phyloP scores from a whole-genome alignment of 148 eudicot genomes.

The Persicaria tinctoria region DNA sequence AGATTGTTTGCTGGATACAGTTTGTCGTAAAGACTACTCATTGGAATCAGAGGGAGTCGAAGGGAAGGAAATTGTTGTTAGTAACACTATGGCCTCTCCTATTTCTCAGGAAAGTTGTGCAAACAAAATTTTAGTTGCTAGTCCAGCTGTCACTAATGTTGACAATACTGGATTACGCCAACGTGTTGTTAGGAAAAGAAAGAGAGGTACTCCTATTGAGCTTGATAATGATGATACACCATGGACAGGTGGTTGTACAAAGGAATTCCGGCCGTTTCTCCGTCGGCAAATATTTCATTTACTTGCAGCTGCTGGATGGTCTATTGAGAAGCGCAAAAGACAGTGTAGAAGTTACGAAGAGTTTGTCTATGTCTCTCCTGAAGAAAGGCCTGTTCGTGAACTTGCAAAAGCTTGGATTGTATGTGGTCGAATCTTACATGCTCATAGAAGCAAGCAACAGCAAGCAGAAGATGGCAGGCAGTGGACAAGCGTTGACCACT shows the following conservation, averaged over 20 bases:
- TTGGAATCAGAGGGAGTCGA: conserved; percentile 39
- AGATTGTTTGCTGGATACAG: conserved; percentile 20
- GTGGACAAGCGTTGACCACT: conserved; percentile 50
- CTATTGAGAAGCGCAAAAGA: conserved; percentile 59
- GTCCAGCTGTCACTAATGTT: conserved; percentile 21
- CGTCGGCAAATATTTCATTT: conserved; percentile 51
- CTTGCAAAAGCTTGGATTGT: conserved; percentile 66
- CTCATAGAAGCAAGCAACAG: conserved; percentile 22
- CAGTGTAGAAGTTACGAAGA: conserved; percentile 46
- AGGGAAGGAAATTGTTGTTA: conserved; percentile 40
- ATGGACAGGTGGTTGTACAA: conserved; percentile 31
- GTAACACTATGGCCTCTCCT: conserved; percentile 59
- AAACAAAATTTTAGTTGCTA: conserved; percentile 36
- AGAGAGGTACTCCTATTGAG: conserved; percentile 28
- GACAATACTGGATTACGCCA: conserved; percentile 24
- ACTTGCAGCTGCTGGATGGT: conserved; percentile 72
- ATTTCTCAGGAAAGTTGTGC: conserved; percentile 77
- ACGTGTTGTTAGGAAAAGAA: conserved; percentile 27
- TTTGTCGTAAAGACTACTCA: conserved; percentile 23
- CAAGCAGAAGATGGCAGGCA: conserved; percentile 30
- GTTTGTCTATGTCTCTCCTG: conserved; percentile 57
- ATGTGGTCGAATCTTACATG: conserved; percentile 55
- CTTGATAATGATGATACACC: conserved; percentile 29
- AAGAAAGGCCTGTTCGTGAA: conserved; percentile 64
- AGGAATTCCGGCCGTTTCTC: conserved; percentile 60